Percentiles rank a stretch among this genome's conserved stretches.
Conservation (phyloP, 108 stramenopile species). For the Epithemia pelagica region DNA sequence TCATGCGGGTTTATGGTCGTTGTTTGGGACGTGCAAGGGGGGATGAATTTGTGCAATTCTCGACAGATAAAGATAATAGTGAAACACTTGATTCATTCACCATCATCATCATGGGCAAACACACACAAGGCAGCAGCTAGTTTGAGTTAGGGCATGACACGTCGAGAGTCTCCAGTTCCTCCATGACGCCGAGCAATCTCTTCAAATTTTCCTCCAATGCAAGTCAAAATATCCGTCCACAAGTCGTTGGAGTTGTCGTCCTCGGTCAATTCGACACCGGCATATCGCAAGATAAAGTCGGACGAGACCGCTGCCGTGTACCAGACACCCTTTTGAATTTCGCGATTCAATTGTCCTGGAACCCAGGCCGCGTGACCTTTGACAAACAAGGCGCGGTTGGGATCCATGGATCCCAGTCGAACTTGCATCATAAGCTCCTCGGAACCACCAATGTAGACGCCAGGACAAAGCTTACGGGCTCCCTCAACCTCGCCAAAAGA, state of each 20-base stretch:
- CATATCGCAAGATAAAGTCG: conserved; percentile 76
- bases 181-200: conserved; percentile 51
- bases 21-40: too few relatives aligned
- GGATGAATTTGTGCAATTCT: too few relatives aligned
- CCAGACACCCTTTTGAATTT: conserved; percentile 84
- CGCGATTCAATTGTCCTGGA: conserved; percentile 71
- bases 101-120: too few relatives aligned
- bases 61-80: too few relatives aligned
- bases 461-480: conserved; percentile 71
- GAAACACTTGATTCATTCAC: too few relatives aligned
- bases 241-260: conserved; percentile 69
- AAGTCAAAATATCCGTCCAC: conserved; percentile 75
- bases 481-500: conserved; percentile 80
- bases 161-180: conserved; percentile 54
- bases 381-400: conserved; percentile 67
- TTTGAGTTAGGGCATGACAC: conserved; percentile 30
- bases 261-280: conserved; percentile 58
- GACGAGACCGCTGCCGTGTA: conserved; percentile 65
- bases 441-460: conserved; percentile 81
- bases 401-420: conserved; percentile 49
- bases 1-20: too few relatives aligned
- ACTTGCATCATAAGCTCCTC: conserved; percentile 77
- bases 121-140: too few relatives aligned
- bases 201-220: conserved; percentile 74
- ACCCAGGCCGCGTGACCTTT: conserved; percentile 88